Percentiles rank a stretch among this genome's conserved stretches.
phyloP scores from a whole-genome alignment of 768 basidiomycete species.

The Russula abietina region DNA sequence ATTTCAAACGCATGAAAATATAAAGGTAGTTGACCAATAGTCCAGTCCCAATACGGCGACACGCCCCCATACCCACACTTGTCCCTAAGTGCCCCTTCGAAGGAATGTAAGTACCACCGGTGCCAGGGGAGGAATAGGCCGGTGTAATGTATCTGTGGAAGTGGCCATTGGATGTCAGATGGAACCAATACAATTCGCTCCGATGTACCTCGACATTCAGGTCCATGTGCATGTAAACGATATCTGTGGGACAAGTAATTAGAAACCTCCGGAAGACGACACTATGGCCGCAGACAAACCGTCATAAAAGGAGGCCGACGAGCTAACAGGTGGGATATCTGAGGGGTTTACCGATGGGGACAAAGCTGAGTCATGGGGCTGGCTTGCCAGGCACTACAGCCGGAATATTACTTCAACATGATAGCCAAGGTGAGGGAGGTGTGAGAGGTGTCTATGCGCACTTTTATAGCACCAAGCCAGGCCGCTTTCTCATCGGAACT shows the following conservation, averaged over 20 bases:
- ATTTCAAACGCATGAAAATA: not conserved
- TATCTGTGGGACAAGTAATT: constrained; percentile 12
- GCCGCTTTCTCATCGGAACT: constrained; percentile 20
- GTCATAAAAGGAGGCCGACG: constrained; percentile 22
- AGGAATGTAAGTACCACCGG: constrained; percentile 26
- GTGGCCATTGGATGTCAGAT: not conserved
- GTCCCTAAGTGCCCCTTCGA: constrained; percentile 25
- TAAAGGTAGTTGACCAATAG: constrained; percentile 18
- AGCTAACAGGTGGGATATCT: constrained; percentile 19
- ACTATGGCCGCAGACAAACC: not conserved
- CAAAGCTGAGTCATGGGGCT: constrained; percentile 22
- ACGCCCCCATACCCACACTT: constrained; percentile 27
- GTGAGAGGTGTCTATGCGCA: constrained; percentile 3
- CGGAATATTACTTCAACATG: not conserved
- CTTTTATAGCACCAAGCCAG: constrained; percentile 28
- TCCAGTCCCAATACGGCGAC: constrained; percentile 32
- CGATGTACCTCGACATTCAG: constrained; percentile 24
- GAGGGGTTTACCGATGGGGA: constrained; percentile 12
- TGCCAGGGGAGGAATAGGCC: constrained; percentile 31
- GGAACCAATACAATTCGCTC: not conserved
- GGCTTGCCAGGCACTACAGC: constrained; percentile 1
- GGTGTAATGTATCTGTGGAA: constrained; percentile 26
- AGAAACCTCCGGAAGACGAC: not conserved
- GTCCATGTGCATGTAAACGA: constrained; percentile 30
- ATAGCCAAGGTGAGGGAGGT: not conserved